Percentiles rank a stretch among this genome's conserved stretches.
phyloP scores from a whole-genome alignment of 352 stramenopile species.

The Phytophthora kernoviae region DNA sequence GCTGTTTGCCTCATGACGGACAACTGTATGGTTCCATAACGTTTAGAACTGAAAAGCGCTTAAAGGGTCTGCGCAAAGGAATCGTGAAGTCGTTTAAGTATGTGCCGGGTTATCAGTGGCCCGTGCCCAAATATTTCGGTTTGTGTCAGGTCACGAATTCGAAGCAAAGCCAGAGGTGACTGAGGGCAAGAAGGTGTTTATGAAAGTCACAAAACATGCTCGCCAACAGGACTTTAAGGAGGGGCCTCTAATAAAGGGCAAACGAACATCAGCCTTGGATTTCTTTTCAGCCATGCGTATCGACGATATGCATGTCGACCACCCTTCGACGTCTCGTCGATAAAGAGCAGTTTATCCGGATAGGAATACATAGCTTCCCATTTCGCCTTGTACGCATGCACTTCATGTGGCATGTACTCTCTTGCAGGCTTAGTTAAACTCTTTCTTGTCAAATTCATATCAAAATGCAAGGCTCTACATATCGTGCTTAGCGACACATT shows the following conservation, averaged over 20 bases:
- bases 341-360: conserved; percentile 18
- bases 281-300: too few relatives aligned
- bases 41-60: neutral
- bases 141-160: neutral
- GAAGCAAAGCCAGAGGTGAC: neutral
- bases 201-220: conserved; percentile 13
- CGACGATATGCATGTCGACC: too few relatives aligned
- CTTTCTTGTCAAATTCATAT: conserved; percentile 17
- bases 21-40: neutral
- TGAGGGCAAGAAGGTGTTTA: conserved; percentile 1
- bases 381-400: conserved; percentile 14
- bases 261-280: conserved; percentile 7
- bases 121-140: neutral
- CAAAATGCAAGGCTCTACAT: conserved; percentile 19
- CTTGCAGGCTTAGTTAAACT: conserved; percentile 14
- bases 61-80: conserved; percentile 1
- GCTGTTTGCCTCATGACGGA: neutral
- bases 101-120: neutral
- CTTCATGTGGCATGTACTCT: conserved; percentile 11
- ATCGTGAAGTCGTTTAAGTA: conserved; percentile 1
- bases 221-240: conserved; percentile 13
- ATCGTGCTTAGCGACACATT: conserved; percentile 13
- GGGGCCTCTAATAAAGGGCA: conserved; percentile 9
- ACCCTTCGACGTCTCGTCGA: conserved; percentile 25
- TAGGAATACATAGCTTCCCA: conserved; percentile 19